Percentiles rank a stretch among this genome's conserved stretches.
These are phyloP conservation scores for Salvia miltiorrhiza DNA, from an alignment of 257 asterid species.

Conservation along the genomic window DNA sequence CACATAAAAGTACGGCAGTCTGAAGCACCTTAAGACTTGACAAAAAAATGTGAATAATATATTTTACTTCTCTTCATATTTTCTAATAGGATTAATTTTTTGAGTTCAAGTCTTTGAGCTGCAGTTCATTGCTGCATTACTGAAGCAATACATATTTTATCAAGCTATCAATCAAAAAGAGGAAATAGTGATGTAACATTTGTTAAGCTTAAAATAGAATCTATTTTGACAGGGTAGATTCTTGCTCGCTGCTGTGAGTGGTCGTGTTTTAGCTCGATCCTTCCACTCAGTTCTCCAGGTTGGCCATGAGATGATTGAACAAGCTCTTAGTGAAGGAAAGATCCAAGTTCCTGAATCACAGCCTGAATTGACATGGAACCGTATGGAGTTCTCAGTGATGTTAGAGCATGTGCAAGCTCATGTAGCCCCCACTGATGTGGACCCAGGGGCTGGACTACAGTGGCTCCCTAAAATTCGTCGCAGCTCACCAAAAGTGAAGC, in stretches of 20 bases:
- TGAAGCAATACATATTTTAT: conserved; percentile 6
- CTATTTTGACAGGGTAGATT: conserved; percentile 85
- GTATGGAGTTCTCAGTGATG: conserved; percentile 96
- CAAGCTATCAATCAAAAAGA: not conserved
- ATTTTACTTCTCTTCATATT: conserved; percentile 9
- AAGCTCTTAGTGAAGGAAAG: conserved; percentile 77
- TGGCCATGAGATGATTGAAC: conserved; percentile 83
- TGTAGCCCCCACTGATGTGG: conserved; percentile 99
- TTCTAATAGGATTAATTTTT: not conserved
- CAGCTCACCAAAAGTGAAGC: conserved; percentile 95
- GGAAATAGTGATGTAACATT: conserved; percentile 1
- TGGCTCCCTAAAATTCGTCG: conserved; percentile 98
- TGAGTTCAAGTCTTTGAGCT: not conserved
- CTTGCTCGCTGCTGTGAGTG: conserved; percentile 98
- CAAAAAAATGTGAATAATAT: not conserved
- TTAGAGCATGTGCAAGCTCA: conserved; percentile 99
- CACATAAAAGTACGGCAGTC: not conserved
- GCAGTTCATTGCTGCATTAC: conserved; percentile 8
- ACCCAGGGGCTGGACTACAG: conserved; percentile 99
- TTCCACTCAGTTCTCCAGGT: conserved; percentile 92
- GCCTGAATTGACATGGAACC: conserved; percentile 97
- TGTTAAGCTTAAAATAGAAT: conserved; percentile 26
- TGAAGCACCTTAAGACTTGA: not conserved
- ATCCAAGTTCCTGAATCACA: conserved; percentile 68
- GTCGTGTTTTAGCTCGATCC: conserved; percentile 98